Evolutionary conservation across 1,284 basidiomycete species (phyloP).

Genomic region (Entoloma clypeatum): DNA sequence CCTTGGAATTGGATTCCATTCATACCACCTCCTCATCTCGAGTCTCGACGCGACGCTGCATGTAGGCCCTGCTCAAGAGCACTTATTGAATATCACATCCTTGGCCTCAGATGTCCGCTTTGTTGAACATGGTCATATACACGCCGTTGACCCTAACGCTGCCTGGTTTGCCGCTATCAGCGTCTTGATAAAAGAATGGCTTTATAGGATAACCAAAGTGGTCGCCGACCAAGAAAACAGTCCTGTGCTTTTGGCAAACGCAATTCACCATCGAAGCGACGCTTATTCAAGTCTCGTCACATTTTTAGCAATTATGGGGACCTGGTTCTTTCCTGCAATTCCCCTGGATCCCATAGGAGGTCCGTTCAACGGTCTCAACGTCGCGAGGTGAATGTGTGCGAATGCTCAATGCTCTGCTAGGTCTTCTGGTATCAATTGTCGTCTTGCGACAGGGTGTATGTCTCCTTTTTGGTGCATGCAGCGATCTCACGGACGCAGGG

Average conservation of each 20-base stretch:
- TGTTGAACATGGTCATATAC: slow-evolving; percentile 57
- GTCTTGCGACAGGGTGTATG: slow-evolving; percentile 84
- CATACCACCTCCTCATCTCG: slow-evolving; percentile 75
- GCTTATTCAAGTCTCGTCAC: slow-evolving; percentile 89
- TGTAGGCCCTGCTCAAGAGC: slow-evolving; percentile 57
- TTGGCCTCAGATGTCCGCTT: slow-evolving; percentile 51
- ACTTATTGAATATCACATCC: slow-evolving; percentile 54
- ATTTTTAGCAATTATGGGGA: slow-evolving; percentile 85
- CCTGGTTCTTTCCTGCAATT: slow-evolving; percentile 78
- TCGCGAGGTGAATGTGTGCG: slow-evolving; percentile 1
- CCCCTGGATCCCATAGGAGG: slow-evolving; percentile 95
- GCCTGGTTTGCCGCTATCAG: slow-evolving; percentile 91
- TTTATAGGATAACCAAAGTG: slow-evolving; percentile 83
- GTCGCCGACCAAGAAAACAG: slow-evolving; percentile 90
- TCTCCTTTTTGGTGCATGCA: slow-evolving; percentile 70
- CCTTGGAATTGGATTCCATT: slow-evolving; percentile 91
- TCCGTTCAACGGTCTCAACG: slow-evolving; percentile 24
- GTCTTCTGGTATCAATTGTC: slow-evolving; percentile 83
- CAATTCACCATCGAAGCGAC: slow-evolving; percentile 92
- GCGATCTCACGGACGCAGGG: slow-evolving; percentile 84
- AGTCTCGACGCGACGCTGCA: slow-evolving; percentile 56
- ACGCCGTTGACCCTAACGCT: slow-evolving; percentile 86
- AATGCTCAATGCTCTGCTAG: too few species aligned
- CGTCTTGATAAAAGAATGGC: slow-evolving; percentile 87
- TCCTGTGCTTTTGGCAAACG: slow-evolving; percentile 89